phyloP scores from a whole-genome alignment of 148 eudicot species.

The Camellia japonica region DNA sequence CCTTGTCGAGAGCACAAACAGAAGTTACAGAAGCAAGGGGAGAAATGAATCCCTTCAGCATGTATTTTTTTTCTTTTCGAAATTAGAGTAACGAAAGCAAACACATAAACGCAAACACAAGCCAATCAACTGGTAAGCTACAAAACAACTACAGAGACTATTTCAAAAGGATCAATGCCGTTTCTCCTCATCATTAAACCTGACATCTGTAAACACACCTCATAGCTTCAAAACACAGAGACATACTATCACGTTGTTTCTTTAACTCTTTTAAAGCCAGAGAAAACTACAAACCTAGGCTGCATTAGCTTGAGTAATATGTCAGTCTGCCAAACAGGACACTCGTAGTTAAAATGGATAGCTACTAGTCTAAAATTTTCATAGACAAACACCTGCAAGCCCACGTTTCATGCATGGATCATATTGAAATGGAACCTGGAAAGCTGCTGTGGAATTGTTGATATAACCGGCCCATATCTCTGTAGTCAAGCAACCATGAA shows the following conservation, averaged over 20 bases:
- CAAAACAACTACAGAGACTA: neutral
- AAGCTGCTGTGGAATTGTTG: too few relatives aligned
- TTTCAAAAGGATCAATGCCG: too few relatives aligned
- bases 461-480: too few relatives aligned
- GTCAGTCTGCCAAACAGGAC: slow-evolving; percentile 2
- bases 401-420: slow-evolving; percentile 16
- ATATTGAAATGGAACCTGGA: too few relatives aligned
- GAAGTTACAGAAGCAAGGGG: too few relatives aligned
- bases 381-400: neutral
- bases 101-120: neutral
- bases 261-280: neutral
- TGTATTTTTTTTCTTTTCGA: too few relatives aligned
- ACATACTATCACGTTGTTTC: neutral
- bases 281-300: slow-evolving; percentile 10
- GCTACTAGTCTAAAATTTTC: neutral
- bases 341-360: neutral
- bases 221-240: neutral
- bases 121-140: neutral
- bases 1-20: too few relatives aligned
- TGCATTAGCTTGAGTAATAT: slow-evolving; percentile 5
- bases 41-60: too few relatives aligned
- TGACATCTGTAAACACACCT: neutral
- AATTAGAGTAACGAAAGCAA: too few relatives aligned
- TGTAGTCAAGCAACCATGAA: too few relatives aligned
- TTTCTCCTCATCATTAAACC: neutral